Evolutionary conservation across 257 asterid species (phyloP), one percentile per base, ranked within the genome.

Genomic region (Gentiana dahurica): DNA sequence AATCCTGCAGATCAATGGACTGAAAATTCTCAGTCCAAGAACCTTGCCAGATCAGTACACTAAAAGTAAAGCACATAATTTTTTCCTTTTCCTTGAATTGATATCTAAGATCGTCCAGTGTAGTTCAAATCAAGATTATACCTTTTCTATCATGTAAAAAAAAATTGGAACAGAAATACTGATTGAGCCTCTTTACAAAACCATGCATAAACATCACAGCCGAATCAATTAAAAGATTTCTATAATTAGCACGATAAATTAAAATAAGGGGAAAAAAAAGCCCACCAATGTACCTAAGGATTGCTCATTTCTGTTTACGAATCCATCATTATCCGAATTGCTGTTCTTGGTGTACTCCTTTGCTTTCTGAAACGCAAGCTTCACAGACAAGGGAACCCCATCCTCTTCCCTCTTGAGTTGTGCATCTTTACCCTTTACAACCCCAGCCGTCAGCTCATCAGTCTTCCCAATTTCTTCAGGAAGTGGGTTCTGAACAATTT

Each of bases 341-440:
- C 63, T 81, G 9, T 73, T 69, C 72, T 65, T 77, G 76, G 66
- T 76, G 50, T 81, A 79, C 65, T 82, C 82, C 53, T 62, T 77
- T n/a, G 83, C 90, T 55, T 73, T 81, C 68, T 75, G 84, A 61
- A 80, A 39, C 1, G 88, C 86, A 46, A 71, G 59, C 64, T 76
- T 75, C 61, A 75, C 65, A 53, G 79, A 68, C 49, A 56, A 46
- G 32, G 84, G 72, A 37, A 73, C 73, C 24, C 24, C 24, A 59
- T 67, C 79, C 66, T 64, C 63, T n/a, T 71, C 52, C 0, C 9
- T 41, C 8, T 41, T 41, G 9, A 59, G 73, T 24, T 24, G 24
- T 49, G 3, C 65, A 47, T 61, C 70, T 52, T 65, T 51, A 7
- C 34, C 38, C 37, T 44, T 13, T 11, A 32, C 1, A 34, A 41